A percentile compares a stretch with the other conserved stretches of the same genome.
phyloP scores from a whole-genome alignment of 495 filamentous ascomycete species.

The Xylaria acuta region DNA sequence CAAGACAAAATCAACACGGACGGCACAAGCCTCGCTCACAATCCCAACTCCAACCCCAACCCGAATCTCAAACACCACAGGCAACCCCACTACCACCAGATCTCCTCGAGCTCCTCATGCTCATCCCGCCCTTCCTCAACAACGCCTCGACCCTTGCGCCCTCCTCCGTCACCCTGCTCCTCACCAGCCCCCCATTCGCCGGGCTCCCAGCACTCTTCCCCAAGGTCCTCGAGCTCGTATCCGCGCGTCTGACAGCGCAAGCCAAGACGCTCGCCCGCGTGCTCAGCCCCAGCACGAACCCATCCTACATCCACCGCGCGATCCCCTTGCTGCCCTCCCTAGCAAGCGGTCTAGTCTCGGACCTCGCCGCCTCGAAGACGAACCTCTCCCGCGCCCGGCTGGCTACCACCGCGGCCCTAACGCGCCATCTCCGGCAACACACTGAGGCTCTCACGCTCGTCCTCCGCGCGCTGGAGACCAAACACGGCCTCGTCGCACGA shows the following conservation, averaged over 20 bases:
- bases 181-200: constrained; percentile 50
- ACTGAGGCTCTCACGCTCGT: constrained; percentile 42
- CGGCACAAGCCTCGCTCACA: constrained; percentile 31
- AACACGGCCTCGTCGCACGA: constrained; percentile 70
- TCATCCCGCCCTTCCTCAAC: constrained; percentile 49
- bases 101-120: constrained; percentile 52
- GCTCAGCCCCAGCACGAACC: constrained; percentile 55
- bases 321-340: constrained; percentile 48
- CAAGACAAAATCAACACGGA: constrained; percentile 40
- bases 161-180: constrained; percentile 41
- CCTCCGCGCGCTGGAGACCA: constrained; percentile 50
- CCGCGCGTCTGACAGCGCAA: constrained; percentile 45
- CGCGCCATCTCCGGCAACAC: constrained; percentile 39
- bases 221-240: constrained; percentile 46
- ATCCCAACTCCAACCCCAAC: constrained; percentile 27
- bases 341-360: constrained; percentile 35
- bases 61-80: constrained; percentile 25
- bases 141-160: constrained; percentile 30
- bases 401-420: constrained; percentile 37
- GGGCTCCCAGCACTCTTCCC: constrained; percentile 50
- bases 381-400: constrained; percentile 44
- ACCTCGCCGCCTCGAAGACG: constrained; percentile 31
- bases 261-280: constrained; percentile 53
- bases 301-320: constrained; percentile 57
- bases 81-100: constrained; percentile 34